Conservation (phyloP, 2,329 filamentous ascomycete species). For the Botrytis elliptica region DNA sequence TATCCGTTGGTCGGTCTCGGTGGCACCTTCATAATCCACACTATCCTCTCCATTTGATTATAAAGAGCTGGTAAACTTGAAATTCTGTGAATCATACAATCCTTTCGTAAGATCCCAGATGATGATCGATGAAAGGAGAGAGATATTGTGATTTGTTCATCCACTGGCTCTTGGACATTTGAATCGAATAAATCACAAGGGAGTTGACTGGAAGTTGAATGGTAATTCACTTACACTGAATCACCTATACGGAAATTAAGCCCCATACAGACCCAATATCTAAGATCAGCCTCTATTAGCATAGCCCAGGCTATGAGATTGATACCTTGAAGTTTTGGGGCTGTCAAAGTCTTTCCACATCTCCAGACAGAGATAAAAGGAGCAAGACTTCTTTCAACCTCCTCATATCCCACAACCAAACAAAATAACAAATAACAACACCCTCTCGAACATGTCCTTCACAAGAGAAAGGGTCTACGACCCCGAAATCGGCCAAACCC, state of each 20-base stretch:
- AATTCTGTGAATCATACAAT: not conserved
- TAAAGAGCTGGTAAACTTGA: not conserved
- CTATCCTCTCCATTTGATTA: not conserved
- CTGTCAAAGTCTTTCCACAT: not conserved
- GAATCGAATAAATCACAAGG: not conserved
- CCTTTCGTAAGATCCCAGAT: not conserved
- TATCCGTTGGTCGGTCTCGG: conserved; percentile 1
- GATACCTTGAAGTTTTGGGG: not conserved
- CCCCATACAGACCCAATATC: not conserved
- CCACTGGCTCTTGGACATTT: not conserved
- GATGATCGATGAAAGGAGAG: not conserved
- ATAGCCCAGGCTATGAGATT: not conserved
- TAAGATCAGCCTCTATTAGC: not conserved
- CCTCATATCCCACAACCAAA: not conserved
- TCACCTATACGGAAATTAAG: not conserved
- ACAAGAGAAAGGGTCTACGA: conserved; percentile 5
- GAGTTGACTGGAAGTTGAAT: not conserved
- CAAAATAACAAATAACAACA: not conserved
- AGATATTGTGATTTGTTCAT: not conserved
- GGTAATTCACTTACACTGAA: not conserved
- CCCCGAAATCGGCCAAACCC: conserved; percentile 19
- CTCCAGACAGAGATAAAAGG: not conserved
- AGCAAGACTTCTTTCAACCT: not conserved
- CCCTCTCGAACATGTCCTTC: not conserved
- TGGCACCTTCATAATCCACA: not conserved